Conservation (phyloP, 768 basidiomycete species). For the Mycena filopes region DNA sequence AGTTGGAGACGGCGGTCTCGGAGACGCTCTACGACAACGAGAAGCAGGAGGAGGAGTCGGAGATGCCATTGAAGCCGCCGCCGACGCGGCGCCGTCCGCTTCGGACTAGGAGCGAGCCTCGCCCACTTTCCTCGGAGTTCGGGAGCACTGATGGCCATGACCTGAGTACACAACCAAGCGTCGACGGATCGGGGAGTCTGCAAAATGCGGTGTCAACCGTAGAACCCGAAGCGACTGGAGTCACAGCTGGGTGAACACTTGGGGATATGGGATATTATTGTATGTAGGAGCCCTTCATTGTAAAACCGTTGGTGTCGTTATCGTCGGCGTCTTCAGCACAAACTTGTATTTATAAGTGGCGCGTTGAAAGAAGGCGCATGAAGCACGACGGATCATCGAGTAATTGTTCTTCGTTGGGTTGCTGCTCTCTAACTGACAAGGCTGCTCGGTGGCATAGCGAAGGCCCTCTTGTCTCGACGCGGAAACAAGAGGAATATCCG, state of each 20-base stretch:
- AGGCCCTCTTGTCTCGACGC: not conserved
- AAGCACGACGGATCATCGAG: not conserved
- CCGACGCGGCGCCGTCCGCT: conserved; percentile 2
- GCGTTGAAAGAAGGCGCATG: not conserved
- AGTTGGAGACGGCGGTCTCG: conserved; percentile 15
- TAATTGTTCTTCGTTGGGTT: no score
- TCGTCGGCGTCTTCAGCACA: not conserved
- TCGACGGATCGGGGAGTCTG: not conserved
- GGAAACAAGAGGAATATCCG: not conserved
- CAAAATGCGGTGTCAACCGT: not conserved
- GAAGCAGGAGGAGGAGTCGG: not conserved
- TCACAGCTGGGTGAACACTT: no score
- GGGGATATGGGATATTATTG: no score
- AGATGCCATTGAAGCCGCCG: not conserved
- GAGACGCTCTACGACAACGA: conserved; percentile 22
- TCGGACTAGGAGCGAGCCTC: conserved; percentile 15
- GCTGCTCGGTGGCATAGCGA: not conserved
- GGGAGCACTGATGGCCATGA: conserved; percentile 9
- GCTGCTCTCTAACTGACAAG: conserved; percentile 20
- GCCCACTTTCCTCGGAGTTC: conserved; percentile 3
- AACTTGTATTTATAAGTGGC: not conserved
- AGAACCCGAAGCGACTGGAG: not conserved
- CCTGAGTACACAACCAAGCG: not conserved
- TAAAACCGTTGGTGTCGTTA: no score
- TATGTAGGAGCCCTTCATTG: no score